These are phyloP conservation scores for Aspergillus terreus DNA, from an alignment of 2,329 filamentous ascomycete genomes.

Conservation along the genomic window DNA sequence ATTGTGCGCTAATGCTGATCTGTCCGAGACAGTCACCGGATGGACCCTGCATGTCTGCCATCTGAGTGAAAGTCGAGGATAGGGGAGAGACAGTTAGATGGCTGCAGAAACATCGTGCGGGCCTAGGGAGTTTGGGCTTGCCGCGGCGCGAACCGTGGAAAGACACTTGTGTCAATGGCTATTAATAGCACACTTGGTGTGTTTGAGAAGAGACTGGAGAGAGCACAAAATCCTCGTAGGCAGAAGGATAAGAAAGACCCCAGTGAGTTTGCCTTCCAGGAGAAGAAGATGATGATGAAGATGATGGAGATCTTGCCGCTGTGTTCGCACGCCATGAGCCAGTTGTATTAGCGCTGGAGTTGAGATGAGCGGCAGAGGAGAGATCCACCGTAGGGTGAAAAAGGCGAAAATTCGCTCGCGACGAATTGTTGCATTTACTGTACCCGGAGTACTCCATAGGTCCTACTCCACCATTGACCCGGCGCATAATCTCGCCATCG, in stretches of 20 bases:
- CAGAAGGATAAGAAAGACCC: not conserved
- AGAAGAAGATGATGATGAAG: not conserved
- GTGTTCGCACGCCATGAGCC: not conserved
- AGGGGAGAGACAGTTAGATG: not conserved
- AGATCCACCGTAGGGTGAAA: not conserved
- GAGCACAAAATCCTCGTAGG: not conserved
- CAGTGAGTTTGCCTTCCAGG: not conserved
- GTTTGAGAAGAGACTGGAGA: not conserved
- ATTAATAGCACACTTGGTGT: constrained; percentile 6
- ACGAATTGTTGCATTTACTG: too few relatives aligned
- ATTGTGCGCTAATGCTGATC: not conserved
- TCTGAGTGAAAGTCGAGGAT: not conserved
- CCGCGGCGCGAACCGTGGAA: not conserved
- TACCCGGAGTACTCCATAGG: too few relatives aligned
- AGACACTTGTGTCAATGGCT: not conserved
- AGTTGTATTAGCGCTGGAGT: not conserved
- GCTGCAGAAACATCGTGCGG: not conserved
- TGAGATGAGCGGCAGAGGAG: not conserved
- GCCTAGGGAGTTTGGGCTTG: not conserved
- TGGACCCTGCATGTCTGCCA: not conserved
- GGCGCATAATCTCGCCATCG: constrained; percentile 7
- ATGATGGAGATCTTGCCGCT: not conserved
- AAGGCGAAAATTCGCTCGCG: not conserved
- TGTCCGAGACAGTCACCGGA: not conserved
- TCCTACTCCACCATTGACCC: constrained; percentile 3